Base-by-base conservation (phyloP, 2,329 filamentous ascomycete genomes). In the Exophiala bonariae region DNA sequence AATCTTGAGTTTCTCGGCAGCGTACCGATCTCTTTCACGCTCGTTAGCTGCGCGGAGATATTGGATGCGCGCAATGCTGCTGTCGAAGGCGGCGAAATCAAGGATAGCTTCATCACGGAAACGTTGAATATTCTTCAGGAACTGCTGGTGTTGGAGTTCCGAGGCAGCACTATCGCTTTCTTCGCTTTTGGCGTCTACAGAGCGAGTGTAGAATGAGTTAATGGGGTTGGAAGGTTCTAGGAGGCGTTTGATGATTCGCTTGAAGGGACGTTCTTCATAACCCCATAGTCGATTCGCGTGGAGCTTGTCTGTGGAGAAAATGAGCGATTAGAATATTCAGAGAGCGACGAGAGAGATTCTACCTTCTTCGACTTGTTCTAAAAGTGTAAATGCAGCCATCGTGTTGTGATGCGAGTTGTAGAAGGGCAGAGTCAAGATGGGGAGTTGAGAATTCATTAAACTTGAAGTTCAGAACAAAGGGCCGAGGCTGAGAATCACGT, bases 221-320 rank as follows among this genome's bases (percentile, higher is more conserved):
- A 86, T 75, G 22, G 89, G 76, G 16, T 85, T 81, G 44, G 82
- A 81, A 13, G 86, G 80, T 17, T 80, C 78, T 4, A 88, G 77
- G 7, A 97, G 80, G 23, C 87, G 85, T 69, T 90, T 90, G 17
- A 87, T 88, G 50, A 96, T 83, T 51, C 91, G 86, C 66, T 89
- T 89, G 74, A 95, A 96, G 1, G 90, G 89, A 49, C 90, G 90
- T 64, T 95, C 89, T 74, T 97, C 92, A 52, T 96, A 86, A 55
- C 88, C 87, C 30, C 96, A 80, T 3, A 96, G 85, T 33, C 92
- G 88, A 22, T 80, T 80, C 63, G 91, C 92, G 74, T 96, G 92
- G 30, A 96, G 83, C 55, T 89, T 85, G 66, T 89, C 85, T 83
- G 59, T 46, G 31, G 1, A 8, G 19, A 22, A 20, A 19, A 20